Base-by-base conservation (phyloP, 441 rosid species). In the Eugenia klotzschiana region DNA sequence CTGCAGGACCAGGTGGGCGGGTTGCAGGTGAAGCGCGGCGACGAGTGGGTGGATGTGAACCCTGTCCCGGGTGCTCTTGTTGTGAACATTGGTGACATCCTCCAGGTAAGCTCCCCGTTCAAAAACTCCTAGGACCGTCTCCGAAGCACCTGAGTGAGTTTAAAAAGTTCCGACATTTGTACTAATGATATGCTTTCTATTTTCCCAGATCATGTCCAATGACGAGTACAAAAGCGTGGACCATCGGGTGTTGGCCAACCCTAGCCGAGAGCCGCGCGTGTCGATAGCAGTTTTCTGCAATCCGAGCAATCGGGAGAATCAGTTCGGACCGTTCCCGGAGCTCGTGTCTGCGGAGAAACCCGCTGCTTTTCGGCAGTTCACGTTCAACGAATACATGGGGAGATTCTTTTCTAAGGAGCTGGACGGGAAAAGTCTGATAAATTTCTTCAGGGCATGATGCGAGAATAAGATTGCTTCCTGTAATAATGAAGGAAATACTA, bases 161-260 rank as follows among this genome's bases (percentile, higher is more conserved):
- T 1, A 46, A n/a, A 29, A 9, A 1, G 8, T 37, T 1, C 3
- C 10, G 4, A 49, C 15, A 49, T 49, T n/a, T 26, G 22, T n/a
- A 8, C 27, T 3, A 1, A 1, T 79, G 20, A n/a, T 43, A n/a
- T 46, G 18, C 26, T 8, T 83, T 37, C 27, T 4, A 57, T 12
- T 51, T 49, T 85, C 58, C 23, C 85, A 91, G 92, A 90, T 92
- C 3, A 64, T 92, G 88, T 92, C 94, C 3, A 92, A 92, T 15
- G 87, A 90, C 27, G 90, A 89, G 84, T 92, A 91, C 87, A 88
- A 7, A 84, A 91, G 95, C 14, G 92, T 88, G 29, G 93, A 89
- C 33, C 94, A 91, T 41, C 84, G 94, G 64, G 92, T 91, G 81
- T 49, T 91, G 83, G 95, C 94, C 4, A 91, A 91, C 84, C 82